Base-by-base conservation (phyloP, 352 stramenopile species). In the Phytopythium helicoides region DNA sequence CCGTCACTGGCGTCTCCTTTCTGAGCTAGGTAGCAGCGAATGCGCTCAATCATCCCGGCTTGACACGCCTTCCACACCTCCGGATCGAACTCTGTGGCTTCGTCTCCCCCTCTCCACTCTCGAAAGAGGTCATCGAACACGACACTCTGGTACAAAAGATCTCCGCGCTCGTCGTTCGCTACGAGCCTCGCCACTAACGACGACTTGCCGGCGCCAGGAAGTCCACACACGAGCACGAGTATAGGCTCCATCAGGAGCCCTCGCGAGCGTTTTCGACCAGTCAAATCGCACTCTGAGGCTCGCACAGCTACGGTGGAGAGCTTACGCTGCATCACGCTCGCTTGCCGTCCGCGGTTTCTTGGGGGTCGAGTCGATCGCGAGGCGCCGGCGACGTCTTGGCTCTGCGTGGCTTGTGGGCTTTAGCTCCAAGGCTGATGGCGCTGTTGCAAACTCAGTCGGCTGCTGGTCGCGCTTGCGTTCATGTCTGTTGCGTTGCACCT, bases 131-230 rank as follows among this genome's bases (percentile, higher is more conserved):
- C 76, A 34, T 89, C 78, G 40, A 92, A 88, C 44, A 67, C 80
- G 35, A 92, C 54, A 3, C 58, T 36, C 40, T 85, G 61, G 25
- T 61, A 77, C 21, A 54, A 18, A 37, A 58, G 26, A 35, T 47
- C 2, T 1, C 10, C 2, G 22, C 2, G 57, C 16, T 1, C 55
- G 16, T 23, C 3, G 6, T 10, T 55, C 12, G 35, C 51, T 10
- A 62, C 51, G 23, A 83, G 53, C 14, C 49, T 25, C 35, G 63
- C 66, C n/a, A 48, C 72, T 8, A 92, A 63, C 36, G 70, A 86
- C 45, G 78, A 86, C 64, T 92, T 92, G 14, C 81, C 76, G 18
- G 81, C 76, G 15, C 72, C 81, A 12, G 81, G 81, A 25, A 92
- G 64, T 2, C 81, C 81, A 49, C 76, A 87, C 8, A 89, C 52